Evolutionary conservation across 805 yeast species (phyloP).

Genomic region (Starmerella khaoyaiensis): DNA sequence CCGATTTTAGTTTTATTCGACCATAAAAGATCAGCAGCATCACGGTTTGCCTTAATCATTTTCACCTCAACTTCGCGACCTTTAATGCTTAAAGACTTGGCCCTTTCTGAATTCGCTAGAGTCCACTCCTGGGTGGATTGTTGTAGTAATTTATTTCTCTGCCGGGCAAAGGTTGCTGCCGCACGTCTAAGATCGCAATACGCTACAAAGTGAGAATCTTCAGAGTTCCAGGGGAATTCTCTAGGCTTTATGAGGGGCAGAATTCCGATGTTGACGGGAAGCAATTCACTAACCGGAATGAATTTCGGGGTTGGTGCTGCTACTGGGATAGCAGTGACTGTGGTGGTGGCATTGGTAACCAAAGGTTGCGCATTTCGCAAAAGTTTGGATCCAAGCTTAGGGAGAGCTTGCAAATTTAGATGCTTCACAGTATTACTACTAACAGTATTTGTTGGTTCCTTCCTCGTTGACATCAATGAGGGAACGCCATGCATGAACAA

Average conservation of each 20-base stretch:
- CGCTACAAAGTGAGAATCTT: conserved; percentile 18
- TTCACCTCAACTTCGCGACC: conserved; percentile 26
- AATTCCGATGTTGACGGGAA: conserved; percentile 2
- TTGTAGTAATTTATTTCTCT: conserved; percentile 27
- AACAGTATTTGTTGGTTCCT: neutral
- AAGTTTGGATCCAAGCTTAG: conserved; percentile 13
- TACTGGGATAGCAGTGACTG: no score
- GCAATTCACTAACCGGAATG: conserved; percentile 7
- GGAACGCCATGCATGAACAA: conserved; percentile 33
- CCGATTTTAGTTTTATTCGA: conserved; percentile 20
- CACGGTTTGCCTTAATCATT: conserved; percentile 22
- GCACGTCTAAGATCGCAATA: conserved; percentile 23
- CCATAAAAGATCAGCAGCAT: conserved; percentile 24
- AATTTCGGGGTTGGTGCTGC: neutral
- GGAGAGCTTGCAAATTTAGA: conserved; percentile 9
- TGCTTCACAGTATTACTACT: neutral
- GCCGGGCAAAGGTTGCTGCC: conserved; percentile 24
- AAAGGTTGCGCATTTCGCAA: neutral
- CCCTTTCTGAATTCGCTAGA: conserved; percentile 25
- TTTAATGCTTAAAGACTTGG: conserved; percentile 24
- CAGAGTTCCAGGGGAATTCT: conserved; percentile 25
- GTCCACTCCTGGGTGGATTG: conserved; percentile 27
- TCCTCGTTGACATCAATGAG: conserved; percentile 10
- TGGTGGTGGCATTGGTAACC: no score
- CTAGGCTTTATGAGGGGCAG: conserved; percentile 14